A percentile compares a stretch with the other conserved stretches of the same genome.
These are phyloP conservation scores for Marsdenia floribunda DNA, from an alignment of 257 asterid genomes.

Conservation along the genomic window DNA sequence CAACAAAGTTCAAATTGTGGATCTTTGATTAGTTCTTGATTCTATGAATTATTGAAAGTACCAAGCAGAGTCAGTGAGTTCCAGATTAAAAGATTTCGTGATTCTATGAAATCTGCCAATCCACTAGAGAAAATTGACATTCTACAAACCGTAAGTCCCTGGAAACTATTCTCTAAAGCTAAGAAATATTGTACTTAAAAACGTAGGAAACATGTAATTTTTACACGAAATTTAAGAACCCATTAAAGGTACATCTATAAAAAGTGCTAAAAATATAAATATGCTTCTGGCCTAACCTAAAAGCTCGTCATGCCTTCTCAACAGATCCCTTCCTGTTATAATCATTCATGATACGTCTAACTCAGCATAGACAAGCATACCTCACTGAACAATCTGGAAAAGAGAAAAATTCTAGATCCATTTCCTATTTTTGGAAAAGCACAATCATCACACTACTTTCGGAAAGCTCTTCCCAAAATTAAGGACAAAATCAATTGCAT, in stretches of 20 bases:
- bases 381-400: not conserved
- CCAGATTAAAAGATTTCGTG: not conserved
- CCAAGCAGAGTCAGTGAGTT: not conserved
- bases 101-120: not conserved
- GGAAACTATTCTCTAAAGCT: not conserved
- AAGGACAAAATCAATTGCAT: not conserved
- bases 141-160: not conserved
- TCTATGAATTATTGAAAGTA: not conserved
- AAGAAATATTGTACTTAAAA: not conserved
- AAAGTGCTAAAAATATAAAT: not conserved
- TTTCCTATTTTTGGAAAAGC: not conserved
- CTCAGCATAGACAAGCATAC: not conserved
- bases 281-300: not conserved
- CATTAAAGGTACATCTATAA: too few relatives aligned
- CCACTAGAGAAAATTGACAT: not conserved
- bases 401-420: conserved; percentile 7
- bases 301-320: not conserved
- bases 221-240: not conserved
- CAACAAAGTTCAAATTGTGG: not conserved
- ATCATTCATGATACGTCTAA: not conserved
- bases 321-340: not conserved
- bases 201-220: not conserved
- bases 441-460: not conserved
- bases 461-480: not conserved
- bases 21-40: not conserved